Evolutionary conservation across 495 filamentous ascomycete genomes (phyloP).

Genomic region (Podospora didyma): DNA sequence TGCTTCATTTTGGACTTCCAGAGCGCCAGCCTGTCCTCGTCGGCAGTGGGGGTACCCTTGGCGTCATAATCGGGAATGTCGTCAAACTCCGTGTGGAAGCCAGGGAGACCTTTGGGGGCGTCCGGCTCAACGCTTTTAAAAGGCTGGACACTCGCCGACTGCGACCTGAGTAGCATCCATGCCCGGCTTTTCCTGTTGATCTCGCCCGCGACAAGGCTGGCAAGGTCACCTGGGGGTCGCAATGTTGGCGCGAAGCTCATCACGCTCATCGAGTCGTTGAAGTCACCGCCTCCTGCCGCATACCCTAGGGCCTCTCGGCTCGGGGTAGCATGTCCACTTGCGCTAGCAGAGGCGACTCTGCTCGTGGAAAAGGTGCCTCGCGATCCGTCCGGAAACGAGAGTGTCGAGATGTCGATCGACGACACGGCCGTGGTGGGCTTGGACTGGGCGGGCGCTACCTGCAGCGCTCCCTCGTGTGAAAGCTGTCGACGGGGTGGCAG

Average conservation of each 20-base stretch:
- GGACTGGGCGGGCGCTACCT: conserved; percentile 50
- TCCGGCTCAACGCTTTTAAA: conserved; percentile 46
- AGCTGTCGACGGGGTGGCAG: conserved; percentile 57
- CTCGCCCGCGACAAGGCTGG: conserved; percentile 75
- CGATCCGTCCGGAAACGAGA: conserved; percentile 64
- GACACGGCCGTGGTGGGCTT: conserved; percentile 81
- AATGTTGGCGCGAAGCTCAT: conserved; percentile 75
- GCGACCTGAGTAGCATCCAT: conserved; percentile 55
- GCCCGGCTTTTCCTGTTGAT: conserved; percentile 53
- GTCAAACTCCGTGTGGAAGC: conserved; percentile 76
- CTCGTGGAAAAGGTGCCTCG: conserved; percentile 56
- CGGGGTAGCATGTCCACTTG: conserved; percentile 30
- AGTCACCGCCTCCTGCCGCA: conserved; percentile 39
- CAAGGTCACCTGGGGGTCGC: conserved; percentile 68
- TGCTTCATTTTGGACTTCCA: conserved; percentile 94
- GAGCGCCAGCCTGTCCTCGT: conserved; percentile 61
- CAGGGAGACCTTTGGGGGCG: conserved; percentile 51
- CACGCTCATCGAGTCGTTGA: conserved; percentile 78
- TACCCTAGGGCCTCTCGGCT: conserved; percentile 12
- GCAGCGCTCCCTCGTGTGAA: conserved; percentile 21
- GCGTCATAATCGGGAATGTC: conserved; percentile 62
- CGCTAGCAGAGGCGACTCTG: conserved; percentile 32
- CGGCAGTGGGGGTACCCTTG: conserved; percentile 47
- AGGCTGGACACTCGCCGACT: conserved; percentile 54
- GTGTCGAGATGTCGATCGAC: conserved; percentile 68